Evolutionary conservation across 305 asterid species (phyloP).

Genomic region (Fraxinus paxiana): DNA sequence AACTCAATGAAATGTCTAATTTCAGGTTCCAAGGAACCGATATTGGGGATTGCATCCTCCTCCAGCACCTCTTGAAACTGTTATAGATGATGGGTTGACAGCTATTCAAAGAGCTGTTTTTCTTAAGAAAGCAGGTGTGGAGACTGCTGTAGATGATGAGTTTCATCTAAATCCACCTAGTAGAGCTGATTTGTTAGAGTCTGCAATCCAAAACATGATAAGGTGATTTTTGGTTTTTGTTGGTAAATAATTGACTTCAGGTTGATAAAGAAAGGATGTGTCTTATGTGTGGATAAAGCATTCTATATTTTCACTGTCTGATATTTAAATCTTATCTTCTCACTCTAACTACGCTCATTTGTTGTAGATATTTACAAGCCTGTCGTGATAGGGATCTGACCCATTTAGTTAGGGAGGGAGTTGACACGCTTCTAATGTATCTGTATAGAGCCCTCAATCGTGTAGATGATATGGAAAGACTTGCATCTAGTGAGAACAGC

Average conservation of each 20-base stretch:
- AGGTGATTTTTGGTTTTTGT: conserved; percentile 44
- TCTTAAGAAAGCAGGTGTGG: conserved; percentile 88
- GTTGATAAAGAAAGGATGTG: not conserved
- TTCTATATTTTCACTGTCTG: conserved; percentile 10
- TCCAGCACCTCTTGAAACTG: conserved; percentile 79
- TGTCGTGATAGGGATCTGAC: conserved; percentile 70
- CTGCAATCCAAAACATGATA: conserved; percentile 75
- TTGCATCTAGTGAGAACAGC: conserved; percentile 80
- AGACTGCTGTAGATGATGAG: conserved; percentile 64
- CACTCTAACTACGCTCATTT: conserved; percentile 19
- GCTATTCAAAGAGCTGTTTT: conserved; percentile 82
- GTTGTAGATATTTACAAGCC: conserved; percentile 63
- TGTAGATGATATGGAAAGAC: conserved; percentile 80
- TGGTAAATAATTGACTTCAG: conserved; percentile 20
- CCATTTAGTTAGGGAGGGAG: conserved; percentile 73
- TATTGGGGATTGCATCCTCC: conserved; percentile 99
- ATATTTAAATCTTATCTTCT: conserved; percentile 16
- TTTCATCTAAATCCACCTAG: conserved; percentile 79
- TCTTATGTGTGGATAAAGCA: conserved; percentile 9
- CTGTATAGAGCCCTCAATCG: conserved; percentile 75
- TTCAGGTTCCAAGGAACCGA: conserved; percentile 87
- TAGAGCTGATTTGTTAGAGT: conserved; percentile 72
- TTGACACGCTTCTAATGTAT: conserved; percentile 92
- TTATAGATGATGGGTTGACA: conserved; percentile 78
- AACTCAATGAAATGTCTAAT: conserved; percentile 15